Evolutionary conservation across 768 basidiomycete genomes (phyloP).

Genomic region (Suillus discolor): DNA sequence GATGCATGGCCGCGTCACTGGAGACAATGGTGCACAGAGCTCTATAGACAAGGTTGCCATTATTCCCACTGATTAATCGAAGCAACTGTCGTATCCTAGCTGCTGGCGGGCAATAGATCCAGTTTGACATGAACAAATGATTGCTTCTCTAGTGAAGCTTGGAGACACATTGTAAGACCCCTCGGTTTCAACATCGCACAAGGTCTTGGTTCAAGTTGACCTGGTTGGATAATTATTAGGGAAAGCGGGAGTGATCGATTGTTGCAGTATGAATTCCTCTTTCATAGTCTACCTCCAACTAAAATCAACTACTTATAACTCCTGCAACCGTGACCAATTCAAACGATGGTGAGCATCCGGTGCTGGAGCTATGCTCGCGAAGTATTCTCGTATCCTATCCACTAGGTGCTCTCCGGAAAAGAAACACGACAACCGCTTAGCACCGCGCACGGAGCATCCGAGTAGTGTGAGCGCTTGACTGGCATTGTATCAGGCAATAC

Average conservation of each 20-base stretch:
- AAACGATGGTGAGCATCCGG: neutral
- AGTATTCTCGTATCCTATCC: slow-evolving; percentile 19
- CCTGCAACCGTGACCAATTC: neutral
- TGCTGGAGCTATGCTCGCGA: neutral
- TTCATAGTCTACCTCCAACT: neutral
- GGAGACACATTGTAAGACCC: neutral
- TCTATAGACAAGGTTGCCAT: neutral
- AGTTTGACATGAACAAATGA: neutral
- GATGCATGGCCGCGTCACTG: neutral
- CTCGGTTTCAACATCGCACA: neutral
- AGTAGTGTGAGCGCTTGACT: neutral
- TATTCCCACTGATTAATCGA: neutral
- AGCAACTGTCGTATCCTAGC: neutral
- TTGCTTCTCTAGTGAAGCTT: neutral
- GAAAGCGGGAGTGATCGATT: neutral
- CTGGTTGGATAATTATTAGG: neutral
- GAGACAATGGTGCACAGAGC: neutral
- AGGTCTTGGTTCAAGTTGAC: neutral
- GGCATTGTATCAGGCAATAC: neutral
- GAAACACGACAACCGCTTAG: slow-evolving; percentile 20
- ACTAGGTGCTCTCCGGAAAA: neutral
- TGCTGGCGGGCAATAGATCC: no score
- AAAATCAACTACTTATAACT: neutral
- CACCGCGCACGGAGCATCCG: slow-evolving; percentile 18
- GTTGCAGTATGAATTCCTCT: neutral